Base-by-base conservation (phyloP, 2,329 filamentous ascomycete species). In the Rutstroemia sydowiana region DNA sequence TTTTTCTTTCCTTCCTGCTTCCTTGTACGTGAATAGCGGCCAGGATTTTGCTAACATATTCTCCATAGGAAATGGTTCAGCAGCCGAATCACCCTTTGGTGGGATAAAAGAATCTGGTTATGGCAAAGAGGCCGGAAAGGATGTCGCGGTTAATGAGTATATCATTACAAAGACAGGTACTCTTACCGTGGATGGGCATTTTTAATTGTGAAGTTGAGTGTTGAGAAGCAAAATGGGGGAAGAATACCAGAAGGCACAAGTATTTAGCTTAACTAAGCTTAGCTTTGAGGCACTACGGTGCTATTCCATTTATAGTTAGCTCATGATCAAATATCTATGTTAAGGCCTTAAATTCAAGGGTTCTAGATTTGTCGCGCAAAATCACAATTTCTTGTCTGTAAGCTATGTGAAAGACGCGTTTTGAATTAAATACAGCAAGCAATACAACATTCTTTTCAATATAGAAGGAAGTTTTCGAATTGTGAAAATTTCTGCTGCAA, bases 41-140 rank as follows among this genome's bases (percentile, higher is more conserved):
- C n/a, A n/a, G n/a, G n/a, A n/a, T n/a, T n/a, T n/a, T n/a, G n/a
- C n/a, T n/a, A n/a, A n/a, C n/a, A n/a, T n/a, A n/a, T n/a, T n/a
- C n/a, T n/a, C n/a, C n/a, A 55, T 60, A 71, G 79, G 79, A 16
- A 83, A 84, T 60, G 72, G 75, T n/a, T 84, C 80, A 1, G 81
- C 81, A 2, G 81, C 81, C 0, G 82, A 85, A 63, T 77, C 77
- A 20, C 82, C 82, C 2, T 85, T 85, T 61, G 82, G 82, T 16
- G 82, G 82, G 2, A 82, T 84, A 61, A 85, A 85, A 69, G 79
- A 84, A 62, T 80, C 76, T 5, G 82, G 82, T 0, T 85, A 85
- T 63, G 82, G 82, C 20, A 85, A 85, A 65, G 82, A 85, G 63
- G 78, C 74, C 30, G 82, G 82, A 14, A 85, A 82, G 66, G 79